Conservation (phyloP, 2,329 filamentous ascomycete genomes). For the Colletotrichum karsti region DNA sequence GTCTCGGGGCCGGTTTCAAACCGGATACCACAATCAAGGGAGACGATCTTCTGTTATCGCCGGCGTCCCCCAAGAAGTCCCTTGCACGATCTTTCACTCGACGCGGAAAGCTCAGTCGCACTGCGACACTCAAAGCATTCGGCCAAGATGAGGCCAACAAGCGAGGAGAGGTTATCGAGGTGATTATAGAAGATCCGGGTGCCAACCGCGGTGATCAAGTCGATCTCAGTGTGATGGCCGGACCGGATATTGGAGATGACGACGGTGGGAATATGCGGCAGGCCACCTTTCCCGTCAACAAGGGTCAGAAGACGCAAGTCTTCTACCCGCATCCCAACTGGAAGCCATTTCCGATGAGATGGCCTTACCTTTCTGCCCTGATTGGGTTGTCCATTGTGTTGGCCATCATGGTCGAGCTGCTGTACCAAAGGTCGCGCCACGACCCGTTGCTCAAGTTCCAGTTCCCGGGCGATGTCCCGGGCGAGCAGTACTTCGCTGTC, state of each 20-base stretch:
- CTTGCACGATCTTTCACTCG: constrained; percentile 53
- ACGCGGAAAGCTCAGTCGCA: constrained; percentile 38
- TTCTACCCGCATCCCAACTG: constrained; percentile 73
- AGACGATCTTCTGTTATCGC: constrained; percentile 56
- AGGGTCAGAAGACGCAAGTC: constrained; percentile 52
- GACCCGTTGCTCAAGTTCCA: constrained; percentile 59
- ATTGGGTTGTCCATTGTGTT: constrained; percentile 62
- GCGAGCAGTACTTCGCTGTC: constrained; percentile 65
- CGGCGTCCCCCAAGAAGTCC: constrained; percentile 41
- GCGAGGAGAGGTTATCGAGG: constrained; percentile 66
- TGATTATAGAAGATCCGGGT: constrained; percentile 55
- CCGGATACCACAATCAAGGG: constrained; percentile 57
- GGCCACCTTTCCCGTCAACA: constrained; percentile 45
- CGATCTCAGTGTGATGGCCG: constrained; percentile 62
- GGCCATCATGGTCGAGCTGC: constrained; percentile 60
- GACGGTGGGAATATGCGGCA: constrained; percentile 42
- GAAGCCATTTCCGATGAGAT: constrained; percentile 72
- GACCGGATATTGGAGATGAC: constrained; percentile 41
- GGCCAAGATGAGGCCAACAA: constrained; percentile 68
- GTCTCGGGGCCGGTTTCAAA: constrained; percentile 62
- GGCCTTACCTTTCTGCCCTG: constrained; percentile 65
- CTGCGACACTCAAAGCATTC: constrained; percentile 55
- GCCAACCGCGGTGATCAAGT: constrained; percentile 41
- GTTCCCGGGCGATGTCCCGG: constrained; percentile 57
- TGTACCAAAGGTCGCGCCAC: constrained; percentile 59